Base-by-base conservation (phyloP, 495 filamentous ascomycete genomes). In the Xylaria telfairii region DNA sequence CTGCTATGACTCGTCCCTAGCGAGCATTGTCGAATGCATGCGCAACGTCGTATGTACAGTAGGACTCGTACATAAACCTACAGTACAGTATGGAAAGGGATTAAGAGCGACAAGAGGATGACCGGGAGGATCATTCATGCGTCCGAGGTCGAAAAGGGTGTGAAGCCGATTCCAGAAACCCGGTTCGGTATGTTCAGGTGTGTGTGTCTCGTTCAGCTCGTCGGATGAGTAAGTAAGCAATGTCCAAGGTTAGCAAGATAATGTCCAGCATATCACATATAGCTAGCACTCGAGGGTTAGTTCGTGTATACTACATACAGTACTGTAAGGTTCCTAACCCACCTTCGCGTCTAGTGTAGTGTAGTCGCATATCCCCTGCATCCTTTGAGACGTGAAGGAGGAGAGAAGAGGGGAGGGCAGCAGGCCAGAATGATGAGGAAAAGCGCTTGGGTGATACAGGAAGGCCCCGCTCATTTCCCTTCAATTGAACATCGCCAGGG, bases 101-200 rank as follows among this genome's bases (percentile, higher is more conserved):
- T 30, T 5, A 26, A 37, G 30, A 47, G 65, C 37, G 60, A 30
- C 63, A 37, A n/a, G 34, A 32, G 64, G 64, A 47, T 66, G 34
- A 34, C 64, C 44, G 30, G 46, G 64, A 66, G 42, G 46, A 66
- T 66, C 64, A 53, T 66, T 66, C 47, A 66, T 66, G 64, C 64
- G 17, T 17, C 37, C 42, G 19, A 56, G 10, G 28, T 37, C 21
- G 42, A 68, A 47, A n/a, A 46, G 49, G 10, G 53, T 57, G 65
- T 60, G 44, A 68, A 68, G 13, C 39, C 6, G 65, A 19, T 68
- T 60, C 65, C 65, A 34, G 53, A 46, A 59, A 44, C 65, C 54
- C 19, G 51, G 51, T 68, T 53, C 30, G 34, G 47, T 37, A 15
- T 4, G n/a, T n/a, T n/a, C 63, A 34, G 32, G 47, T 24, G n/a